Percentiles rank a stretch among this genome's conserved stretches.
Conservation (phyloP, 108 stramenopile genomes). For the Conticribra guillardii region DNA sequence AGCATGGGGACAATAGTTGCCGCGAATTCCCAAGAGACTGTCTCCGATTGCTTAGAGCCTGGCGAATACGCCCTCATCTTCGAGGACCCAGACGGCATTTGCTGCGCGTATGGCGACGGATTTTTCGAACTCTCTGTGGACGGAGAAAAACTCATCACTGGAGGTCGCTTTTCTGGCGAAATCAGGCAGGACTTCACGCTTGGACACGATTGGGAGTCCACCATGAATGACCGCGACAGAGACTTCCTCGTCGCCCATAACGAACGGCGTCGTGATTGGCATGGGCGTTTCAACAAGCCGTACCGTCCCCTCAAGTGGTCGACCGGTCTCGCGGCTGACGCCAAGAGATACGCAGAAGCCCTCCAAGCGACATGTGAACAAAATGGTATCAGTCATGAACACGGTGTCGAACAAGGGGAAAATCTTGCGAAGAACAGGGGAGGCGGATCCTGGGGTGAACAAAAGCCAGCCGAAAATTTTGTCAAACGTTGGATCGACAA, state of each 20-base stretch:
- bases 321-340: slow-evolving; percentile 4
- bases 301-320: slow-evolving; percentile 25
- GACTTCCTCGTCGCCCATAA: slow-evolving; percentile 24
- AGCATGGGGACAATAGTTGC: slow-evolving; percentile 3
- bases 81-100: slow-evolving; percentile 4
- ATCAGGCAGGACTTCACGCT: neutral
- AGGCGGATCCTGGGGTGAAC: neutral
- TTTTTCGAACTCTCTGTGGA: slow-evolving; percentile 2
- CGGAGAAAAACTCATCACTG: slow-evolving; percentile 5
- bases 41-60: slow-evolving; percentile 5
- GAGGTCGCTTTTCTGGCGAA: neutral
- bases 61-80: slow-evolving; percentile 3
- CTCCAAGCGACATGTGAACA: slow-evolving; percentile 11
- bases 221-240: slow-evolving; percentile 12
- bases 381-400: slow-evolving; percentile 15
- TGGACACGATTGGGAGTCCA: neutral
- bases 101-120: slow-evolving; percentile 5
- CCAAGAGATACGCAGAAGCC: slow-evolving; percentile 10
- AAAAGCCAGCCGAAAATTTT: slow-evolving; percentile 16
- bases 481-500: slow-evolving; percentile 31
- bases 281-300: slow-evolving; percentile 10
- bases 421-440: slow-evolving; percentile 41
- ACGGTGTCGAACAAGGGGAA: slow-evolving; percentile 15
- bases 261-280: slow-evolving; percentile 23
- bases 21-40: neutral